Percentiles rank a stretch among this genome's conserved stretches.
Evolutionary conservation across 228 moss, liverwort and hornwort species (phyloP).

Genomic region (Sphagnum magellanicum): DNA sequence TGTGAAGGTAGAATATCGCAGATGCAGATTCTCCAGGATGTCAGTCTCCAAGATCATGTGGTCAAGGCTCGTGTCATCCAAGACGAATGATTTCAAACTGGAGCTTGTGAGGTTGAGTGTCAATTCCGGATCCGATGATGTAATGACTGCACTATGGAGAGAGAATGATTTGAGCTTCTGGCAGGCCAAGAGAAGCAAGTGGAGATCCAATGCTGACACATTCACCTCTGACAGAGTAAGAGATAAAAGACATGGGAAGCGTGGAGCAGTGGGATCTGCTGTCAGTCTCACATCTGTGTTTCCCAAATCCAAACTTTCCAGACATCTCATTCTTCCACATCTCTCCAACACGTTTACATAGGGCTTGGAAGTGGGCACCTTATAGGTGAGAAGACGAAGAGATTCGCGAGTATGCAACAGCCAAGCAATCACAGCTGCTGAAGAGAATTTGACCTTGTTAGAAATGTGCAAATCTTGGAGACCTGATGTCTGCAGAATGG

Average conservation of each 20-base stretch:
- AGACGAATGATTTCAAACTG: slow-evolving; percentile 33
- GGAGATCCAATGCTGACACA: slow-evolving; percentile 51
- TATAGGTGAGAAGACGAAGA: slow-evolving; percentile 57
- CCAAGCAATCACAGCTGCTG: slow-evolving; percentile 76
- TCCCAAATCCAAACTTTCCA: slow-evolving; percentile 61
- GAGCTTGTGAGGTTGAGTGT: slow-evolving; percentile 49
- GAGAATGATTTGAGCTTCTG: slow-evolving; percentile 60
- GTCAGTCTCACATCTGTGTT: slow-evolving; percentile 24
- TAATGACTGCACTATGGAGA: slow-evolving; percentile 27
- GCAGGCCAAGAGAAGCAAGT: slow-evolving; percentile 61
- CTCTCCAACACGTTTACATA: slow-evolving; percentile 57
- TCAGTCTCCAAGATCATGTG: slow-evolving; percentile 48
- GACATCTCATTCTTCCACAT: slow-evolving; percentile 47
- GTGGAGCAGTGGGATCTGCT: slow-evolving; percentile 36
- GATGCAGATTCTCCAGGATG: slow-evolving; percentile 41
- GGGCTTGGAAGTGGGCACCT: slow-evolving; percentile 52
- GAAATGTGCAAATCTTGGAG: slow-evolving; percentile 56
- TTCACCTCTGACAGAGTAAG: slow-evolving; percentile 58
- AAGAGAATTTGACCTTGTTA: slow-evolving; percentile 37
- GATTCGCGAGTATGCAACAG: slow-evolving; percentile 77
- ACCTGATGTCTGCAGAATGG: slow-evolving; percentile 65
- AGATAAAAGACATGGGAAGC: slow-evolving; percentile 54
- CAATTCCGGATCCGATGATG: slow-evolving; percentile 18
- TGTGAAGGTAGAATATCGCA: slow-evolving; percentile 46
- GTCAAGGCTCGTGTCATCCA: slow-evolving; percentile 40